These are phyloP conservation scores for Haplographium delicatum DNA, from an alignment of 495 filamentous ascomycete genomes.

Conservation along the genomic window DNA sequence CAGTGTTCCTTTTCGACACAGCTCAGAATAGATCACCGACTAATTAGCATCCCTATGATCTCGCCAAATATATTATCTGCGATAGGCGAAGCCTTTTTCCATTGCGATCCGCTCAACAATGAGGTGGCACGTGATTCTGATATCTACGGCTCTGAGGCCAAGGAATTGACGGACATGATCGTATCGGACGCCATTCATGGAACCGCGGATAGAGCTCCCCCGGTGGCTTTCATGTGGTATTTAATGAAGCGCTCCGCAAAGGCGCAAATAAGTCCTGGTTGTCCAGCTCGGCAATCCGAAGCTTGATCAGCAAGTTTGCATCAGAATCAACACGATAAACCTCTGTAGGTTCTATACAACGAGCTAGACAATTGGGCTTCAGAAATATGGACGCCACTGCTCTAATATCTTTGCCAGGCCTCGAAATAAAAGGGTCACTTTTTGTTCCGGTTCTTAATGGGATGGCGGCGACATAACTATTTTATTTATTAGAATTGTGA, in stretches of 20 bases:
- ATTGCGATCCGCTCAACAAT: conserved; percentile 4
- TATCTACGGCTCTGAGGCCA: conserved; percentile 2
- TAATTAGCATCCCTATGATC: conserved; percentile 11
- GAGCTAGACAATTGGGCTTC: not conserved
- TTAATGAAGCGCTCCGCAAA: conserved; percentile 1
- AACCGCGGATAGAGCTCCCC: not conserved
- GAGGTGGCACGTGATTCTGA: conserved; percentile 6
- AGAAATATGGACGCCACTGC: conserved; percentile 1
- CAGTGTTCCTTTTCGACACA: not conserved
- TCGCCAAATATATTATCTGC: conserved; percentile 5
- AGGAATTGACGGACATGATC: conserved; percentile 3
- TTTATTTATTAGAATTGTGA: not conserved
- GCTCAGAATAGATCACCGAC: not conserved
- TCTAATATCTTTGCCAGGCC: not conserved
- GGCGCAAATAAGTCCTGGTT: conserved; percentile 1
- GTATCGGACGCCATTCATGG: conserved; percentile 9
- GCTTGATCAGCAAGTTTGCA: not conserved
- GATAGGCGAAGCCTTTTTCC: conserved; percentile 4
- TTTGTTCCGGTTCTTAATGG: not conserved
- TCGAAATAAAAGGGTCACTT: not conserved
- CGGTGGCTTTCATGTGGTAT: not conserved
- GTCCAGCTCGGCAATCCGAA: conserved; percentile 6
- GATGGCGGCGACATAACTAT: not conserved
- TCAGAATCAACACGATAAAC: not conserved
- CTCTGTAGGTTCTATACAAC: conserved; percentile 5